These are phyloP conservation scores for Neopestalotiopsis rosae DNA, from an alignment of 2,329 filamentous ascomycete species.

Conservation along the genomic window DNA sequence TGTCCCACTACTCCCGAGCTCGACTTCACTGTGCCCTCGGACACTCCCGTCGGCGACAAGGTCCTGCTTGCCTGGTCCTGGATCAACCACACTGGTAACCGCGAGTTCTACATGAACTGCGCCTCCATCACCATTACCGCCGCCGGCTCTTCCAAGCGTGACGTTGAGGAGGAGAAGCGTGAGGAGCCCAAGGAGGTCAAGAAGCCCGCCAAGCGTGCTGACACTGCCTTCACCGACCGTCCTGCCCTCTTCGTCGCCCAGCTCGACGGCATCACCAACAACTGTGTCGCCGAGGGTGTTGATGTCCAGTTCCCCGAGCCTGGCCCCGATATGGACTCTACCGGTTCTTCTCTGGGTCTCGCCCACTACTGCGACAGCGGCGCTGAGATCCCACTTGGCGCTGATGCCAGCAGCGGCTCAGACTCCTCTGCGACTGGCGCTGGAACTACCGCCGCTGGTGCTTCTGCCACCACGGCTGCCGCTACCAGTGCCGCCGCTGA, in stretches of 20 bases:
- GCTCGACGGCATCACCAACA: slow-evolving; percentile 53
- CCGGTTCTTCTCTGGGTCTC: slow-evolving; percentile 40
- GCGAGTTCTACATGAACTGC: slow-evolving; percentile 90
- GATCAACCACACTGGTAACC: slow-evolving; percentile 78
- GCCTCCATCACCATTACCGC: slow-evolving; percentile 74
- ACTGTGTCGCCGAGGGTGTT: slow-evolving; percentile 63
- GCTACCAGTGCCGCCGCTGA: neutral
- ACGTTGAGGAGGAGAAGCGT: slow-evolving; percentile 30
- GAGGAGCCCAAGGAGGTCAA: slow-evolving; percentile 19
- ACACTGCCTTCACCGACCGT: slow-evolving; percentile 56
- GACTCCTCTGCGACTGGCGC: slow-evolving; percentile 31
- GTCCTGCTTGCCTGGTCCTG: slow-evolving; percentile 78
- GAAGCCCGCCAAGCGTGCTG: slow-evolving; percentile 34
- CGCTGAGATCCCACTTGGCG: slow-evolving; percentile 34
- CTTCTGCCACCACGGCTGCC: neutral
- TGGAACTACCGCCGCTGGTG: slow-evolving; percentile 20
- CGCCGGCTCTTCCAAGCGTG: slow-evolving; percentile 40
- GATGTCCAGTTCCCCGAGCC: slow-evolving; percentile 71
- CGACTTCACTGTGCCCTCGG: slow-evolving; percentile 69
- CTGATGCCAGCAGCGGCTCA: slow-evolving; percentile 36
- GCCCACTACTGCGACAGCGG: slow-evolving; percentile 31
- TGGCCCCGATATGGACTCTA: slow-evolving; percentile 57
- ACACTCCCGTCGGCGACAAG: slow-evolving; percentile 60
- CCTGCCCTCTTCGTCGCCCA: slow-evolving; percentile 77
- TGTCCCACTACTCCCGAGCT: slow-evolving; percentile 57